Percentiles rank a stretch among this genome's conserved stretches.
Evolutionary conservation across 768 basidiomycete species (phyloP).

Genomic region (Candolleomyces efflorescens): DNA sequence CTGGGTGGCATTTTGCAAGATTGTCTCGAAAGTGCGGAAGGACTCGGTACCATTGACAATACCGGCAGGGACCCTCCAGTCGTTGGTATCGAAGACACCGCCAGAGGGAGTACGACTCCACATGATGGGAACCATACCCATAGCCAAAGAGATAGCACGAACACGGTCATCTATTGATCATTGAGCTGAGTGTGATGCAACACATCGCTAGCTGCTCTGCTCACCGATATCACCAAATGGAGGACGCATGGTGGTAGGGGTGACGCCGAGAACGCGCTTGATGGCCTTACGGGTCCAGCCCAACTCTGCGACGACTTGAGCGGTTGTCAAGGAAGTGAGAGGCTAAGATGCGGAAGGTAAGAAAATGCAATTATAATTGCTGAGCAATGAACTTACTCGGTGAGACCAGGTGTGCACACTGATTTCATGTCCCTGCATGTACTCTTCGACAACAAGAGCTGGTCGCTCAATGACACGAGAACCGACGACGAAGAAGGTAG

Average conservation of each 20-base stretch:
- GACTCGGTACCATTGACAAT: slow-evolving; percentile 61
- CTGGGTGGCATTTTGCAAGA: slow-evolving; percentile 59
- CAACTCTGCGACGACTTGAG: slow-evolving; percentile 87
- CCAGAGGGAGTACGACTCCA: slow-evolving; percentile 70
- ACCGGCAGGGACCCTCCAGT: slow-evolving; percentile 87
- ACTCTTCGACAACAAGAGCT: slow-evolving; percentile 69
- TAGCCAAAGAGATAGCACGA: slow-evolving; percentile 81
- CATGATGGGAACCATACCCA: slow-evolving; percentile 89
- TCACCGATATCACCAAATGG: slow-evolving; percentile 78
- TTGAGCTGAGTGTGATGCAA: not conserved
- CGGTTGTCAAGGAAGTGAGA: slow-evolving; percentile 68
- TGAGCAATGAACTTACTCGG: slow-evolving; percentile 33
- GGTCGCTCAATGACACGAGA: slow-evolving; percentile 82
- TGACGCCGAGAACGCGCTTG: slow-evolving; percentile 68
- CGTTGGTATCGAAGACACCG: slow-evolving; percentile 69
- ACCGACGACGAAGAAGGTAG: slow-evolving; percentile 92
- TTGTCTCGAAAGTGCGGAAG: slow-evolving; percentile 63
- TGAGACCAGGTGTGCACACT: slow-evolving; percentile 93
- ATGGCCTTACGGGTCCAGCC: slow-evolving; percentile 91
- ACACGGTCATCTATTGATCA: slow-evolving; percentile 74
- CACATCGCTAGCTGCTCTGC: not conserved
- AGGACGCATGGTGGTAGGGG: slow-evolving; percentile 75
- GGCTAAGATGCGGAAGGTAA: slow-evolving; percentile 32
- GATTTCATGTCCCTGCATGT: slow-evolving; percentile 77
- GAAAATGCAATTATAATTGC: not conserved